Percentiles rank a stretch among this genome's conserved stretches.
Evolutionary conservation across 1,284 basidiomycete genomes (phyloP).

Genomic region (Rhizopogon parksii): DNA sequence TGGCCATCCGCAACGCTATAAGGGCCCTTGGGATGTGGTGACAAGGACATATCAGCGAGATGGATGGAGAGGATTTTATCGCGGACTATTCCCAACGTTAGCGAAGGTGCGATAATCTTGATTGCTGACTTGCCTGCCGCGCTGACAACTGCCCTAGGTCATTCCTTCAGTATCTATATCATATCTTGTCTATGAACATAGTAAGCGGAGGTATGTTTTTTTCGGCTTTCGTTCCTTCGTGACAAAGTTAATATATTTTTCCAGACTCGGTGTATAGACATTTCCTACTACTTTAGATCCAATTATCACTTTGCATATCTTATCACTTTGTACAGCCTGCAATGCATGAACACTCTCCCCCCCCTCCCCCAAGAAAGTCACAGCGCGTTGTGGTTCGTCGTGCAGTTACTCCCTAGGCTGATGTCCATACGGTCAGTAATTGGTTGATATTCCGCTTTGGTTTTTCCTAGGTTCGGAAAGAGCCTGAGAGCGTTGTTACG

Average conservation of each 20-base stretch:
- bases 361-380: slow-evolving; percentile 3
- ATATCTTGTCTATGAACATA: slow-evolving; percentile 85
- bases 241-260: slow-evolving; percentile 9
- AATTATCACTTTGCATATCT: slow-evolving; percentile 20
- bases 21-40: slow-evolving; percentile 82
- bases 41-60: slow-evolving; percentile 78
- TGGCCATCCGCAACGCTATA: slow-evolving; percentile 86
- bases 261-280: slow-evolving; percentile 42
- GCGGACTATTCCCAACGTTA: slow-evolving; percentile 84
- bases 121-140: slow-evolving; percentile 11
- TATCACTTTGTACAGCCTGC: slow-evolving; percentile 23
- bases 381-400: slow-evolving; percentile 9
- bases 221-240: slow-evolving; percentile 1
- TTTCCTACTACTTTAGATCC: slow-evolving; percentile 10
- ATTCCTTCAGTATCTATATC: slow-evolving; percentile 93
- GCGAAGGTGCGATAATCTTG: slow-evolving; percentile 60
- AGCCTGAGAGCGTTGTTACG: slow-evolving; percentile 42
- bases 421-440: neutral
- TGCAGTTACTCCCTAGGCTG: neutral
- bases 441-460: neutral
- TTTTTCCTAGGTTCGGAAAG: slow-evolving; percentile 33
- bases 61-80: slow-evolving; percentile 93
- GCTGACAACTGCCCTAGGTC: slow-evolving; percentile 43
- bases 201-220: slow-evolving; percentile 61
- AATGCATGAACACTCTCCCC: slow-evolving; percentile 15